These are phyloP conservation scores for Aegilops speltoides DNA, from an alignment of 176 grass and related monocot species.

Conservation along the genomic window DNA sequence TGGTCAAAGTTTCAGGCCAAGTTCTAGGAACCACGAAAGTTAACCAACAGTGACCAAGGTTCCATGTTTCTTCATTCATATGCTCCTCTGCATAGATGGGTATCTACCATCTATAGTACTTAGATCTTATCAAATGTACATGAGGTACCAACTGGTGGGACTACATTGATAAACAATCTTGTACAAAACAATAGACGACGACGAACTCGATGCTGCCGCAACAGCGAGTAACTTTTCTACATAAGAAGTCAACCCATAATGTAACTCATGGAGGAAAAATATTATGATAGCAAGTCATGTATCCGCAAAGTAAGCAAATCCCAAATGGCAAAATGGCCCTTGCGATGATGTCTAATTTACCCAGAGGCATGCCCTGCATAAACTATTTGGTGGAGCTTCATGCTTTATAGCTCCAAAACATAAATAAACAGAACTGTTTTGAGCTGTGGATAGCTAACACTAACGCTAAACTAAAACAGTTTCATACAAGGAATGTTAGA, in stretches of 20 bases:
- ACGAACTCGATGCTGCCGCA: neutral
- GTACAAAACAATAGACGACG: neutral
- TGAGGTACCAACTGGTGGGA: neutral
- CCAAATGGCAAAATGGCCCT: neutral
- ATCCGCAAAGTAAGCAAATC: neutral
- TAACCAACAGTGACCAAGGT: neutral
- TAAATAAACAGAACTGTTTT: neutral
- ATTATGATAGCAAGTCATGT: neutral
- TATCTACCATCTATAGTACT: neutral
- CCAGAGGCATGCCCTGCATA: neutral
- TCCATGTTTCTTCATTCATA: neutral
- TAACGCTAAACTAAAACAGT: slow-evolving; percentile 7
- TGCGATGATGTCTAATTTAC: neutral
- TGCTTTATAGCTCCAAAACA: neutral
- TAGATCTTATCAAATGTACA: neutral
- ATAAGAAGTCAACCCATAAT: neutral
- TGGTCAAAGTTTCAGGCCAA: neutral
- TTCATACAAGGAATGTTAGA: neutral
- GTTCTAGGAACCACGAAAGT: neutral
- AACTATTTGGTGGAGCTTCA: neutral
- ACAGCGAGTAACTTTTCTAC: neutral
- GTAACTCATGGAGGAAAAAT: neutral
- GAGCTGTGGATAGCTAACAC: slow-evolving; percentile 10
- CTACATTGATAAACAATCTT: neutral
- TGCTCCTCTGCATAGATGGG: neutral